Evolutionary conservation across 768 basidiomycete species (phyloP).

Genomic region (Postia placenta): DNA sequence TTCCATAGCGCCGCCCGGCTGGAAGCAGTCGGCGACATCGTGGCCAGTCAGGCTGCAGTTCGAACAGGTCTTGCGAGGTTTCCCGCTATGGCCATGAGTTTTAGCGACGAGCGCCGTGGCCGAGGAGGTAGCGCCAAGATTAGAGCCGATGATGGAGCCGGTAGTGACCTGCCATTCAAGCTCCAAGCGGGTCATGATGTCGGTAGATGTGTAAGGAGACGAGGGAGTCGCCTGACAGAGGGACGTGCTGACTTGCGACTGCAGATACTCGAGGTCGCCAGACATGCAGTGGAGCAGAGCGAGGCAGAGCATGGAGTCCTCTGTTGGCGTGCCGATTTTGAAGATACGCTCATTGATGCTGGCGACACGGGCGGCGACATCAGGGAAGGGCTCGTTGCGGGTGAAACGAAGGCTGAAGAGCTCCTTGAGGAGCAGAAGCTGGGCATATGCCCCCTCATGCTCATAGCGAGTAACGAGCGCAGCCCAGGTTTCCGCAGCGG

Average conservation of each 20-base stretch:
- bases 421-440: background rate
- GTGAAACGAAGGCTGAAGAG: background rate
- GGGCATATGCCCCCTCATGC: background rate
- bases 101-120: background rate
- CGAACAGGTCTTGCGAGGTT: background rate
- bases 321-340: background rate
- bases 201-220: background rate
- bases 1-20: conserved; percentile 4
- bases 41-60: background rate
- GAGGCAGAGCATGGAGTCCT: background rate
- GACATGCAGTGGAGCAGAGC: background rate
- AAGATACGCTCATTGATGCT: background rate
- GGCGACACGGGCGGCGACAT: background rate
- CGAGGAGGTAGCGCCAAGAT: background rate
- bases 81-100: background rate
- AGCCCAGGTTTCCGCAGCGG: background rate
- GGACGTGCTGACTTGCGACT: background rate
- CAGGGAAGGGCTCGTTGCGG: background rate
- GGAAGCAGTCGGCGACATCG: background rate
- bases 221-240: background rate
- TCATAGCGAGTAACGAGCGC: background rate
- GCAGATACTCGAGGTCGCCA: background rate
- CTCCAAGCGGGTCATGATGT: background rate
- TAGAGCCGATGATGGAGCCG: too few species aligned
- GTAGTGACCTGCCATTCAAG: background rate